phyloP scores from a whole-genome alignment of 2,329 filamentous ascomycete genomes.

The Nemania diffusa region DNA sequence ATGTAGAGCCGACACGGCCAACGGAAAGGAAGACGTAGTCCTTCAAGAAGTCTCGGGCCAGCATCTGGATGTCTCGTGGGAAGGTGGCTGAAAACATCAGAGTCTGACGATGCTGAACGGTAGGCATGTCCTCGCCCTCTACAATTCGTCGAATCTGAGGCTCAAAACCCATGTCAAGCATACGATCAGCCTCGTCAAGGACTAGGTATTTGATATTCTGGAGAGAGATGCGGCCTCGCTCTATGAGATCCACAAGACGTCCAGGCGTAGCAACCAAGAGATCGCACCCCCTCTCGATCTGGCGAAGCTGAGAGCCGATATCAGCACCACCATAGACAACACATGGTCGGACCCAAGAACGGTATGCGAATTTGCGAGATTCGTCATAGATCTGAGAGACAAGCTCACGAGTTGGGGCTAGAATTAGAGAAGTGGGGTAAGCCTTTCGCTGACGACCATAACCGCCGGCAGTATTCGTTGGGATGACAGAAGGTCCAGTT shows the following conservation, averaged over 20 bases:
- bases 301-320: slow-evolving; percentile 96
- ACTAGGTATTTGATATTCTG: slow-evolving; percentile 99
- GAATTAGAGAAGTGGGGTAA: slow-evolving; percentile 93
- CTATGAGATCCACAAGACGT: slow-evolving; percentile 96
- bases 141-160: slow-evolving; percentile 99
- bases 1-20: slow-evolving; percentile 97
- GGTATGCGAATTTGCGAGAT: slow-evolving; percentile 97
- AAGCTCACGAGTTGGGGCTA: slow-evolving; percentile 96
- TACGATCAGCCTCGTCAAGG: slow-evolving; percentile 98
- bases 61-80: slow-evolving; percentile 98
- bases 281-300: slow-evolving; percentile 97
- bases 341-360: slow-evolving; percentile 97
- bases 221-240: slow-evolving; percentile 97
- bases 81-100: slow-evolving; percentile 99
- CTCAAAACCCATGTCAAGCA: slow-evolving; percentile 99
- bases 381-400: slow-evolving; percentile 99
- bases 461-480: slow-evolving; percentile 70
- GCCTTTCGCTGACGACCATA: slow-evolving; percentile 97
- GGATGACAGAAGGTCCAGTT: slow-evolving; percentile 80
- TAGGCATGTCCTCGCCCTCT: slow-evolving; percentile 97
- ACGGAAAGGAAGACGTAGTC: slow-evolving; percentile 99
- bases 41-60: slow-evolving; percentile 97
- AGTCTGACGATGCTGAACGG: slow-evolving; percentile 84
- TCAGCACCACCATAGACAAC: slow-evolving; percentile 99
- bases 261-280: slow-evolving; percentile 96